Conservation (phyloP, 257 asterid genomes). For the Galeopsis tetrahit region DNA sequence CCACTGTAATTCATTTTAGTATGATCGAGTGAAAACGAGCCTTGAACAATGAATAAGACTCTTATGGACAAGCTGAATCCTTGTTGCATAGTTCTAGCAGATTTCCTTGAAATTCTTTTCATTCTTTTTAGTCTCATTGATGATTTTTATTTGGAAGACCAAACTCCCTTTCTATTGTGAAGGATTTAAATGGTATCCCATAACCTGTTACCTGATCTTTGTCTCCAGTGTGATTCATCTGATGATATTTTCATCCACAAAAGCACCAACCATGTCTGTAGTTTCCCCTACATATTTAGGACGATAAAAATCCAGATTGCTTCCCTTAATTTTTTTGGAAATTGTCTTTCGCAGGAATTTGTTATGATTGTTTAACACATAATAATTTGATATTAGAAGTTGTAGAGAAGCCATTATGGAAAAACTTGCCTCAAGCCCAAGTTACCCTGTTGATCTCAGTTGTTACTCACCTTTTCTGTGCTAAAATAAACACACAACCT, state of each 20-base stretch:
- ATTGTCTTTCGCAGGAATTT: background rate
- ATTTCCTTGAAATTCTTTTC: background rate
- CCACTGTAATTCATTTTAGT: background rate
- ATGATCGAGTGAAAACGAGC: background rate
- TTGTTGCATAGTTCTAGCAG: background rate
- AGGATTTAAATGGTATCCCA: background rate
- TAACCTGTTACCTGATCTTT: background rate
- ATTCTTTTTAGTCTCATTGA: background rate
- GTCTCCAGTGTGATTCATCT: background rate
- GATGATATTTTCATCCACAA: constrained; percentile 1
- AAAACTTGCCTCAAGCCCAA: background rate
- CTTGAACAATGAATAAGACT: background rate
- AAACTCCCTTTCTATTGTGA: background rate
- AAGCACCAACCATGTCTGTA: background rate
- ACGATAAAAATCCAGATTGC: background rate
- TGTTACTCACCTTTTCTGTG: background rate
- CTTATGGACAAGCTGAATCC: background rate
- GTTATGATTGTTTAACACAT: background rate
- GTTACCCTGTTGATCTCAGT: background rate
- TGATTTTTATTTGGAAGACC: background rate
- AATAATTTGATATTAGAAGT: background rate
- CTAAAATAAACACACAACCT: background rate
- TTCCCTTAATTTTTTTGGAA: background rate
- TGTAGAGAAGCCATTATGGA: background rate
- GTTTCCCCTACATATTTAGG: background rate